These are phyloP conservation scores for Jaapia argillacea DNA, from an alignment of 768 basidiomycete species.

Conservation along the genomic window DNA sequence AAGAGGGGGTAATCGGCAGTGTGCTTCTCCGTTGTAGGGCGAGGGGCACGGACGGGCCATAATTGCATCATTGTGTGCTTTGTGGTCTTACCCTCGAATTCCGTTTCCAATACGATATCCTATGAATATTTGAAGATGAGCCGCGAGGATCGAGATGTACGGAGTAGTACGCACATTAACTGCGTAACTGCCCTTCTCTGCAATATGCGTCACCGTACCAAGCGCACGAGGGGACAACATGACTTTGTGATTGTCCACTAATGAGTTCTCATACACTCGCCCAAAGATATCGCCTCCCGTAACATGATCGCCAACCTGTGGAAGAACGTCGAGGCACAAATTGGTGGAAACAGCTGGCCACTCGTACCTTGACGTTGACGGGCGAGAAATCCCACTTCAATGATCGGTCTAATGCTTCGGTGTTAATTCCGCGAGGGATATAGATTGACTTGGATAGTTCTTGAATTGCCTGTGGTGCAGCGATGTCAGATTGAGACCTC, in stretches of 20 bases:
- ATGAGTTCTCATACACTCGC: slow-evolving; percentile 91
- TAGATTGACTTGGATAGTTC: slow-evolving; percentile 98
- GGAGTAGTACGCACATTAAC: slow-evolving; percentile 71
- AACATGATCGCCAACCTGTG: slow-evolving; percentile 90
- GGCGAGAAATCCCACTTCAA: slow-evolving; percentile 96
- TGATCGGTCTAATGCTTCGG: slow-evolving; percentile 81
- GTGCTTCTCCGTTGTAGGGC: slow-evolving; percentile 92
- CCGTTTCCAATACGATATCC: slow-evolving; percentile 95
- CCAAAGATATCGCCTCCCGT: slow-evolving; percentile 97
- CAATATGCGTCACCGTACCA: slow-evolving; percentile 89
- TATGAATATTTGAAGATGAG: slow-evolving; percentile 18
- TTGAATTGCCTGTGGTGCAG: slow-evolving; percentile 63
- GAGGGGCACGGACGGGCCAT: slow-evolving; percentile 97
- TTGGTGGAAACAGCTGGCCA: slow-evolving; percentile 4
- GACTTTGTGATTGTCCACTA: slow-evolving; percentile 94
- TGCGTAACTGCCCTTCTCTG: slow-evolving; percentile 88
- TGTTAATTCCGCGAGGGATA: slow-evolving; percentile 98
- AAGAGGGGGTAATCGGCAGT: slow-evolving; percentile 87
- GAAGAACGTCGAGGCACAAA: background rate
- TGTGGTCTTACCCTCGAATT: slow-evolving; percentile 91
- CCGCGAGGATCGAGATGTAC: background rate
- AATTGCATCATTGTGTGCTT: slow-evolving; percentile 96
- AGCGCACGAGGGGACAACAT: slow-evolving; percentile 91
- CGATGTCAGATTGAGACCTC: slow-evolving; percentile 3
- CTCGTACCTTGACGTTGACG: slow-evolving; percentile 60